Evolutionary conservation across 2,329 filamentous ascomycete genomes (phyloP).

Genomic region (Alternaria rosae): DNA sequence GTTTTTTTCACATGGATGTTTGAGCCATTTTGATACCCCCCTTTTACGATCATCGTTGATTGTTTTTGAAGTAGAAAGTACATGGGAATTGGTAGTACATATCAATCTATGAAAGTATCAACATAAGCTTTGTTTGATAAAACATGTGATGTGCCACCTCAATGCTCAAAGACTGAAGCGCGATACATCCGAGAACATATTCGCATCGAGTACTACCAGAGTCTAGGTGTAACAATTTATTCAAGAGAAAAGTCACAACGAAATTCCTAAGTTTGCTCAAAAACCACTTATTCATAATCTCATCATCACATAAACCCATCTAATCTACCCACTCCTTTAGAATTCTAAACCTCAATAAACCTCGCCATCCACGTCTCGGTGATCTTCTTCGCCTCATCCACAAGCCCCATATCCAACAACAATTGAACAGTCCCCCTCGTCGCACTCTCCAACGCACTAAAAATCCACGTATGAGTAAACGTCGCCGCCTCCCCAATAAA

Average conservation of each 20-base stretch:
- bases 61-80: background rate
- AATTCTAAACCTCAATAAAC: slow-evolving; percentile 59
- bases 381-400: slow-evolving; percentile 71
- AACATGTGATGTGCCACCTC: too few relatives aligned
- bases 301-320: too few relatives aligned
- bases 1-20: background rate
- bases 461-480: slow-evolving; percentile 73
- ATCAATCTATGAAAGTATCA: background rate
- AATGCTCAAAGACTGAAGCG: too few relatives aligned
- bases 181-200: too few relatives aligned
- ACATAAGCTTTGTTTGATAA: background rate
- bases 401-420: slow-evolving; percentile 66
- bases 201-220: too few relatives aligned
- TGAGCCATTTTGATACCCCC: slow-evolving; percentile 9
- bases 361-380: slow-evolving; percentile 71
- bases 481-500: slow-evolving; percentile 63
- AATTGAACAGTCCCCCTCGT: slow-evolving; percentile 68
- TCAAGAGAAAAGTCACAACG: too few relatives aligned
- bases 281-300: too few relatives aligned
- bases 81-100: too few relatives aligned
- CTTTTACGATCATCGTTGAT: background rate
- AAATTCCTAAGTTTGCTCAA: too few relatives aligned
- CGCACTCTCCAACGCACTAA: slow-evolving; percentile 68
- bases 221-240: too few relatives aligned
- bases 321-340: too few relatives aligned